phyloP scores from a whole-genome alignment of 306 rosid genomes.

The Cicer yamashitae region DNA sequence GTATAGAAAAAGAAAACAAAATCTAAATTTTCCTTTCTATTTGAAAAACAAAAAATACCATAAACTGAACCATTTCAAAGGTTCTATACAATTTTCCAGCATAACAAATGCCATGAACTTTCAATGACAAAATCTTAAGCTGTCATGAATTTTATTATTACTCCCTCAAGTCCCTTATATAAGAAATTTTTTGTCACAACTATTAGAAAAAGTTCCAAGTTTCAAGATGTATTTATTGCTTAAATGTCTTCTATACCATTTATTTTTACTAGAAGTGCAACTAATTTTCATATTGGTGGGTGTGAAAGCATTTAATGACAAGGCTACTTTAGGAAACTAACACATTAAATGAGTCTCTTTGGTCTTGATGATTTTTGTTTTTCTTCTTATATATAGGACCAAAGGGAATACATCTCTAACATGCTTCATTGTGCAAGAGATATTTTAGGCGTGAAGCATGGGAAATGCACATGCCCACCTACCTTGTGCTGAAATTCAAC shows the following conservation, averaged over 20 bases:
- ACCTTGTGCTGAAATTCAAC: neutral
- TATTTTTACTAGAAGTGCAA: too few species aligned
- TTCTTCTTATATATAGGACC: too few species aligned
- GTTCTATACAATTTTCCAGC: constrained; percentile 24
- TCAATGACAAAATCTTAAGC: constrained; percentile 16
- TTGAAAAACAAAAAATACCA: constrained; percentile 6
- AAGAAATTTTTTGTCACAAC: too few species aligned
- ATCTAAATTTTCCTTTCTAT: constrained; percentile 23
- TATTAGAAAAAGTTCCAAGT: too few species aligned
- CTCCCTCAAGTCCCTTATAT: too few species aligned
- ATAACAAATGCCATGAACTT: constrained; percentile 13
- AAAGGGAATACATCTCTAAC: neutral
- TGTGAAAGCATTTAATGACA: too few species aligned
- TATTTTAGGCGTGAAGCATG: constrained; percentile 24
- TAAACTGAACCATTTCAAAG: constrained; percentile 33
- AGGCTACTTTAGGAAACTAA: too few species aligned
- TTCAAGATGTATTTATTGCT: too few species aligned
- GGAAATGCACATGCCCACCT: neutral
- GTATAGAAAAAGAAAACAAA: constrained; percentile 9
- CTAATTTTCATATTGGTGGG: too few species aligned
- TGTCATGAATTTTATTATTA: neutral
- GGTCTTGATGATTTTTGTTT: too few species aligned
- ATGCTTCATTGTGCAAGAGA: neutral
- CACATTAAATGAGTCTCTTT: too few species aligned
- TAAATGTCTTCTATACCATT: too few species aligned